Base-by-base conservation (phyloP, 2,329 filamentous ascomycete species). In the Pseudogymnoascus sp. region DNA sequence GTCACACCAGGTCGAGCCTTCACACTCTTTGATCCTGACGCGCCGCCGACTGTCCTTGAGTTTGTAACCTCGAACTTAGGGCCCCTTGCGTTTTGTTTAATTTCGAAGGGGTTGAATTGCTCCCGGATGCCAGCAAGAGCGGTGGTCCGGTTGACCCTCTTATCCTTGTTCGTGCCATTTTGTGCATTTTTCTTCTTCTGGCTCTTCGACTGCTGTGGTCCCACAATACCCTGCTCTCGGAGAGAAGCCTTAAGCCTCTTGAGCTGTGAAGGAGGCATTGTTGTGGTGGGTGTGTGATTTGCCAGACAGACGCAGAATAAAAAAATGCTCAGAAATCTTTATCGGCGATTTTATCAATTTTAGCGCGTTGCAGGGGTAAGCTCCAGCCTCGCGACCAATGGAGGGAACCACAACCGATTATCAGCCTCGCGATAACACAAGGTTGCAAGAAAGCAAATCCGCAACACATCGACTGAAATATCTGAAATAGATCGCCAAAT, bases 51-150 rank as follows among this genome's bases (percentile, higher is more conserved):
- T 5, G 82, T 79, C 62, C 83, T 82, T 65, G 83, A 84, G 60
- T 82, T 92, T 0, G 89, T 91, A 47, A 92, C 87, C 43, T 93
- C 86, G 66, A 96, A 96, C 70, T 97, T 97, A 61, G 86, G 86
- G 0, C 87, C 89, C 63, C 88, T 82, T 1, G 86, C 80, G 39
- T 88, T 85, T 62, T 89, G 85, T 75, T 95, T 95, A 72, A 96
- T 84, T 71, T 99, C 94, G 75, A 99, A 99, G 0, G 94, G 94
- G 73, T 99, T 99, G 82, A 97, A 97, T 67, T 92, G 88, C 70
- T 97, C 92, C 71, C 94, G 88, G 72, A 99, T 97, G 62, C 84
- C 85, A 68, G 89, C 86, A 64, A 99, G 80, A 14, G 91, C 90
- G 61, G 85, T 87, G 70, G 88, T 84, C 71, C 88, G 85, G 72